Conservation (phyloP, 306 rosid genomes). For the Quercus mongolica region DNA sequence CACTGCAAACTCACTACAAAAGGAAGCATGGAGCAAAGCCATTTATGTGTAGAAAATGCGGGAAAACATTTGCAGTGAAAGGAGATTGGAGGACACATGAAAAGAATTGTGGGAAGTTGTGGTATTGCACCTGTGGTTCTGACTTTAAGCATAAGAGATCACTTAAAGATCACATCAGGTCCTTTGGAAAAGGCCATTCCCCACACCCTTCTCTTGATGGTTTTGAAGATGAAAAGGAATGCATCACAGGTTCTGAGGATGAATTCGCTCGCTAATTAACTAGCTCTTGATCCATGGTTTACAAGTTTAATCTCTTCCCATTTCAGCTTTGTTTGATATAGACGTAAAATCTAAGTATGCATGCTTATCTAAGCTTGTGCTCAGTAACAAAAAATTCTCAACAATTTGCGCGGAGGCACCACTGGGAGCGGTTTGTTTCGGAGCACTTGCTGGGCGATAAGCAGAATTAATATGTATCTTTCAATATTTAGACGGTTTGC, state of each 20-base stretch:
- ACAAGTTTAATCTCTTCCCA: background rate
- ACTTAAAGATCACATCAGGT: conserved; percentile 79
- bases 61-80: conserved; percentile 80
- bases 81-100: conserved; percentile 99
- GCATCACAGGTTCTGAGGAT: conserved; percentile 62
- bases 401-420: conserved; percentile 18
- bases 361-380: conserved; percentile 54
- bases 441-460: conserved; percentile 55
- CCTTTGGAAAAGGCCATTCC: conserved; percentile 76
- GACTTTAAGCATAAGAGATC: conserved; percentile 94
- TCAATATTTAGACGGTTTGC: conserved; percentile 21
- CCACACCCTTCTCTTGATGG: conserved; percentile 49
- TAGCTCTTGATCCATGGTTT: background rate
- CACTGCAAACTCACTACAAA: conserved; percentile 95
- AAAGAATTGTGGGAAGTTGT: conserved; percentile 90
- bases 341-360: background rate
- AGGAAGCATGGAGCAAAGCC: conserved; percentile 91
- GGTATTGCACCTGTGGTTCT: conserved; percentile 96
- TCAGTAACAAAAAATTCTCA: conserved; percentile 80
- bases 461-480: background rate
- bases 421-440: conserved; percentile 65
- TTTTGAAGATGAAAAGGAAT: conserved; percentile 66
- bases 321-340: background rate
- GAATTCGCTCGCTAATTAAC: conserved; percentile 19
- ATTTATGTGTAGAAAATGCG: conserved; percentile 81